phyloP scores from a whole-genome alignment of 768 basidiomycete species.

The Sistotremastrum niveocremeum region DNA sequence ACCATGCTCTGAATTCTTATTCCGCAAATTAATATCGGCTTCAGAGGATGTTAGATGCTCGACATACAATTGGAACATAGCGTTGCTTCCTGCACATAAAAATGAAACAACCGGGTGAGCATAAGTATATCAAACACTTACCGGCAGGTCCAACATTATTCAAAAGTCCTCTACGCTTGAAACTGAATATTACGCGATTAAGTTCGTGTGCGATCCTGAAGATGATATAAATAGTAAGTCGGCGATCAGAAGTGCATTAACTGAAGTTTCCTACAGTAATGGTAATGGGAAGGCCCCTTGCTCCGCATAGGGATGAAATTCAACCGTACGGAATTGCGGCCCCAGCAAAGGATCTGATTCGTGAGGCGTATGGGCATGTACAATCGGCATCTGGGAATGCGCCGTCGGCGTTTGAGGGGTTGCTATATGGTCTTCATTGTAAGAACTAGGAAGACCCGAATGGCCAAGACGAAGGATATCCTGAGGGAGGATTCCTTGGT shows the following conservation, averaged over 20 bases:
- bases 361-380: slow-evolving; percentile 4
- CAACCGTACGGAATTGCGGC: slow-evolving; percentile 38
- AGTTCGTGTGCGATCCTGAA: slow-evolving; percentile 74
- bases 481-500: slow-evolving; percentile 48
- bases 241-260: background rate
- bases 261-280: slow-evolving; percentile 40
- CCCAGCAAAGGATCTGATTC: slow-evolving; percentile 61
- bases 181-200: slow-evolving; percentile 50
- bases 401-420: too few relatives aligned
- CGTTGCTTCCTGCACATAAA: slow-evolving; percentile 46
- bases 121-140: slow-evolving; percentile 15
- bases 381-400: too few relatives aligned
- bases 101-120: background rate
- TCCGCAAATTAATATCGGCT: background rate
- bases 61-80: slow-evolving; percentile 53
- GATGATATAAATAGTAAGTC: background rate
- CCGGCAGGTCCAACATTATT: slow-evolving; percentile 88
- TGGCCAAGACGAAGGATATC: slow-evolving; percentile 34
- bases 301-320: slow-evolving; percentile 45
- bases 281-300: slow-evolving; percentile 67
- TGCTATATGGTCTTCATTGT: too few relatives aligned
- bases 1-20: slow-evolving; percentile 65
- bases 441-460: too few relatives aligned
- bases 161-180: slow-evolving; percentile 67
- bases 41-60: background rate